Conservation (phyloP, 148 eudicot genomes). For the Fagopyrum esculentum region DNA sequence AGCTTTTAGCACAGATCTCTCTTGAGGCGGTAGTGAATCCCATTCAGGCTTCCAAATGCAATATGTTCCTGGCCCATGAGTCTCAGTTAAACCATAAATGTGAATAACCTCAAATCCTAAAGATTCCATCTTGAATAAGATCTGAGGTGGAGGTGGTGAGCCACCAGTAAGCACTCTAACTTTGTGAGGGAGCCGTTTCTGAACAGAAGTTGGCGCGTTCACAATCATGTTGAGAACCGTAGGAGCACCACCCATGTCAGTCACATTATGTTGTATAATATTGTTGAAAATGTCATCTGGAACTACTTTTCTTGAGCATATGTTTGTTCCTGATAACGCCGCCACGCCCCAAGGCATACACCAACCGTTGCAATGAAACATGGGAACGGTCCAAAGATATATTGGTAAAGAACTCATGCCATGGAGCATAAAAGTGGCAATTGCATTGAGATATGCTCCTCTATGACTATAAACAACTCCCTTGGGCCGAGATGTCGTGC, state of each 20-base stretch:
- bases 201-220: slow-evolving; percentile 29
- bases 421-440: slow-evolving; percentile 50
- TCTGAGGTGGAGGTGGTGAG: slow-evolving; percentile 56
- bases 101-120: slow-evolving; percentile 47
- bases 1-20: slow-evolving; percentile 36
- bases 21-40: slow-evolving; percentile 40
- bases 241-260: slow-evolving; percentile 64
- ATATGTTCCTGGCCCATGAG: slow-evolving; percentile 55
- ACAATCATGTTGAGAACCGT: slow-evolving; percentile 69
- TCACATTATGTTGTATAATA: slow-evolving; percentile 39
- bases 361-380: slow-evolving; percentile 79
- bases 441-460: slow-evolving; percentile 61
- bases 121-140: slow-evolving; percentile 51
- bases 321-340: slow-evolving; percentile 54
- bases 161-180: slow-evolving; percentile 50
- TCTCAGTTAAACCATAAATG: slow-evolving; percentile 59
- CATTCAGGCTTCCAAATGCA: slow-evolving; percentile 69
- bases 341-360: slow-evolving; percentile 66
- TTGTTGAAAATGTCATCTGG: slow-evolving; percentile 43
- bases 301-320: slow-evolving; percentile 48
- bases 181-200: slow-evolving; percentile 36
- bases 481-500: slow-evolving; percentile 68
- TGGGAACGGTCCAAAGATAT: slow-evolving; percentile 64
- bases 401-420: slow-evolving; percentile 46
- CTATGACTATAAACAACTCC: slow-evolving; percentile 61